These are phyloP conservation scores for Collybia sordida DNA, from an alignment of 768 basidiomycete species.

Conservation along the genomic window DNA sequence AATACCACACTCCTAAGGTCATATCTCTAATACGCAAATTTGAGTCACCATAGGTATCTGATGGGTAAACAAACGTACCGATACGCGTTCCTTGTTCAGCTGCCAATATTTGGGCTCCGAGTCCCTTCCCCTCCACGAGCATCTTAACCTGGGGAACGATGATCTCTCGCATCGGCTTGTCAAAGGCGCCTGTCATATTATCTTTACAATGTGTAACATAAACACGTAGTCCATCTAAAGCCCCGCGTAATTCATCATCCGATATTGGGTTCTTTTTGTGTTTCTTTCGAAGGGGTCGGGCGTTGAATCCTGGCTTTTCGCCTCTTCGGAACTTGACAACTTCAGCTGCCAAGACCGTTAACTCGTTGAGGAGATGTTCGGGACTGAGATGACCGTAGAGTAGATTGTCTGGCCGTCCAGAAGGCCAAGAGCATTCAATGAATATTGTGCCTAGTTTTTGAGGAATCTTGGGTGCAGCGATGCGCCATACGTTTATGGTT, in stretches of 20 bases:
- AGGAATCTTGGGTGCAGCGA: conserved; percentile 76
- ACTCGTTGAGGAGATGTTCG: conserved; percentile 74
- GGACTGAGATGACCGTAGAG: conserved; percentile 90
- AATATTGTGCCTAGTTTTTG: conserved; percentile 75
- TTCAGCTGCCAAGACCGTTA: conserved; percentile 66
- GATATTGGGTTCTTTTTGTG: conserved; percentile 37
- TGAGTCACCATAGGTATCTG: not conserved
- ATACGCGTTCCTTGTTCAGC: conserved; percentile 83
- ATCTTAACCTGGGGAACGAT: conserved; percentile 74
- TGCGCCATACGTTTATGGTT: conserved; percentile 76
- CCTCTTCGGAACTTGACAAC: conserved; percentile 47
- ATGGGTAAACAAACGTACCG: conserved; percentile 43
- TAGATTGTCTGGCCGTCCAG: conserved; percentile 60
- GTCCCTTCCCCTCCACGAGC: conserved; percentile 55
- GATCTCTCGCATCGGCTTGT: conserved; percentile 55
- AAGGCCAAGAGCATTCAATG: conserved; percentile 92
- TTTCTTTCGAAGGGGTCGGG: conserved; percentile 35
- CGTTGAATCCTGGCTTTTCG: conserved; percentile 19
- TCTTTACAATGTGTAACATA: conserved; percentile 91
- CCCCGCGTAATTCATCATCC: conserved; percentile 46
- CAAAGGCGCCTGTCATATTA: conserved; percentile 45
- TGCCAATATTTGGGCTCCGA: conserved; percentile 71
- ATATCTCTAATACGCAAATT: conserved; percentile 30
- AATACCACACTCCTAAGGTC: conserved; percentile 7
- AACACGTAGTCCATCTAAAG: conserved; percentile 61